phyloP scores from a whole-genome alignment of 164 flowering plant species.

The Cinnamomum chago region DNA sequence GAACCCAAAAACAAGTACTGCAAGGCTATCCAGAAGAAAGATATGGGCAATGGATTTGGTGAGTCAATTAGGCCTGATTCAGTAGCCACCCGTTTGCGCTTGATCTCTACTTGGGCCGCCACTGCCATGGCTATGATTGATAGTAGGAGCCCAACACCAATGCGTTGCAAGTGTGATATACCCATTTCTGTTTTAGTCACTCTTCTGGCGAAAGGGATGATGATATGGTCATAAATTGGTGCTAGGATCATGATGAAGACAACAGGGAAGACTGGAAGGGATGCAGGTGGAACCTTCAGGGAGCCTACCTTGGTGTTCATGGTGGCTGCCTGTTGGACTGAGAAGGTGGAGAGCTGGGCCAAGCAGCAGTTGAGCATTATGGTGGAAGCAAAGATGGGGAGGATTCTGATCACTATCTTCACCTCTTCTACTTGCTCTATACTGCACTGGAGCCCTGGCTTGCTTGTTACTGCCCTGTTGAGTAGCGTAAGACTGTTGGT shows the following conservation, averaged over 20 bases:
- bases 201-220: constrained; percentile 60
- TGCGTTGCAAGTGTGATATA: constrained; percentile 70
- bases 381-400: constrained; percentile 75
- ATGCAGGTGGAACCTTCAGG: constrained; percentile 72
- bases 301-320: constrained; percentile 77
- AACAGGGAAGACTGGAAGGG: constrained; percentile 83
- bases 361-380: constrained; percentile 87
- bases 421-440: constrained; percentile 62
- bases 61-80: constrained; percentile 34
- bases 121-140: constrained; percentile 77
- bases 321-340: constrained; percentile 88
- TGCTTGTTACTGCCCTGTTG: constrained; percentile 37
- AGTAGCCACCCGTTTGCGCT: constrained; percentile 47
- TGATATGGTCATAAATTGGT: constrained; percentile 62
- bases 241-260: constrained; percentile 76
- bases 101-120: constrained; percentile 80
- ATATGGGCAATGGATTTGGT: constrained; percentile 46
- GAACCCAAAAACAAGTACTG: constrained; percentile 85
- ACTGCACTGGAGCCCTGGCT: constrained; percentile 42
- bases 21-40: constrained; percentile 70
- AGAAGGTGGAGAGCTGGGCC: constrained; percentile 90
- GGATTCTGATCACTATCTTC: constrained; percentile 48
- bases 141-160: constrained; percentile 69
- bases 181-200: constrained; percentile 63
- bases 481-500: constrained; percentile 42